These are phyloP conservation scores for Ulota crispa DNA, from an alignment of 225 moss, liverwort and hornwort genomes.

Conservation along the genomic window DNA sequence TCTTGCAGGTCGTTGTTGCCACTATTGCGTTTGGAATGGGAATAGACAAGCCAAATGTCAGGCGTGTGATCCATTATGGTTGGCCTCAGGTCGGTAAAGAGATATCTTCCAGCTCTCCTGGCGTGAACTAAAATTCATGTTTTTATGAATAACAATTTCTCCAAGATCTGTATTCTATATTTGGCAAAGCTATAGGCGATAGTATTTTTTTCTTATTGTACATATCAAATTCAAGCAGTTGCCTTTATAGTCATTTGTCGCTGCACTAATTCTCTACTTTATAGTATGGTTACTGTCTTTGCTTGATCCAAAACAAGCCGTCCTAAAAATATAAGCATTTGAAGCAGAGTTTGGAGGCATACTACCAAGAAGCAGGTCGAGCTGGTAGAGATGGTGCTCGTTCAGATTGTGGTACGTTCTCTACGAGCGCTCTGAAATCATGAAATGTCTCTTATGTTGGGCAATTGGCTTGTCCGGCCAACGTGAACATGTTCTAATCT, in stretches of 20 bases:
- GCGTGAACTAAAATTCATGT: not conserved
- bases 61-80: constrained; percentile 84
- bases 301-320: not conserved
- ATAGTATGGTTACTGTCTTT: not conserved
- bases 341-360: constrained; percentile 56
- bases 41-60: constrained; percentile 81
- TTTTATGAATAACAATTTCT: not conserved
- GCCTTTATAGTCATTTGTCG: constrained; percentile 11
- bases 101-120: constrained; percentile 9
- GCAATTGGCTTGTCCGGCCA: not conserved
- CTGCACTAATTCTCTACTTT: not conserved
- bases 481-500: not conserved
- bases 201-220: not conserved
- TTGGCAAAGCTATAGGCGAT: not conserved
- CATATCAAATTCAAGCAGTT: not conserved
- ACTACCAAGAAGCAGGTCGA: constrained; percentile 59
- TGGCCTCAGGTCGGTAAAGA: constrained; percentile 67
- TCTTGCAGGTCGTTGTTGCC: constrained; percentile 70
- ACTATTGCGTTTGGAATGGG: constrained; percentile 95
- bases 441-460: not conserved
- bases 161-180: constrained; percentile 19
- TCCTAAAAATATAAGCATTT: constrained; percentile 2
- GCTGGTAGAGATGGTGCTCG: constrained; percentile 53
- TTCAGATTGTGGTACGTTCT: constrained; percentile 45
- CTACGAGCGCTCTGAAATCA: not conserved